These are phyloP conservation scores for Epicoccum nigrum DNA, from an alignment of 2,329 filamentous ascomycete species.

Conservation along the genomic window DNA sequence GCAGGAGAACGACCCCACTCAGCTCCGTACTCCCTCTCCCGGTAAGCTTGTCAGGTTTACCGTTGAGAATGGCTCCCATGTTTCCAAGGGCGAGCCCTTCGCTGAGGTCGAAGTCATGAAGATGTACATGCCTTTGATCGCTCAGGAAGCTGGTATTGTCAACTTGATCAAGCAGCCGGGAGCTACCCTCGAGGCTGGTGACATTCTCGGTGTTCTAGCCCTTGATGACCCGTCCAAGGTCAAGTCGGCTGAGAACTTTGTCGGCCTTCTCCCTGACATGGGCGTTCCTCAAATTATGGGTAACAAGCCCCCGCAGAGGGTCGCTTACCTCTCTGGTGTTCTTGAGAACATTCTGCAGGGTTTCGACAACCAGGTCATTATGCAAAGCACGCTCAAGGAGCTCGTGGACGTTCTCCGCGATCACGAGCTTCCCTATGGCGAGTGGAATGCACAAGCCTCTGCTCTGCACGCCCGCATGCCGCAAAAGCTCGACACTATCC, in stretches of 20 bases:
- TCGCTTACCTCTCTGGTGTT: slow-evolving; percentile 75
- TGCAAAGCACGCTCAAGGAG: slow-evolving; percentile 84
- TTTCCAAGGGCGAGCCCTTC: slow-evolving; percentile 89
- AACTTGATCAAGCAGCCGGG: slow-evolving; percentile 99
- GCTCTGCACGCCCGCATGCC: slow-evolving; percentile 98
- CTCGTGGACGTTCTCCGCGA: slow-evolving; percentile 89
- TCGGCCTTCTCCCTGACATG: slow-evolving; percentile 85
- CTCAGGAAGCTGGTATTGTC: slow-evolving; percentile 93
- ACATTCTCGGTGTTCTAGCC: slow-evolving; percentile 96
- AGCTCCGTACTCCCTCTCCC: slow-evolving; percentile 90
- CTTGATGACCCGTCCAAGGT: slow-evolving; percentile 95
- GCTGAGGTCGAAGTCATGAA: slow-evolving; percentile 99
- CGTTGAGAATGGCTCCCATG: slow-evolving; percentile 92
- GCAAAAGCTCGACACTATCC: slow-evolving; percentile 82
- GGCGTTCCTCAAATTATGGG: slow-evolving; percentile 87
- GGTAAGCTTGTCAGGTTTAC: slow-evolving; percentile 99
- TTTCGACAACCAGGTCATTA: slow-evolving; percentile 97
- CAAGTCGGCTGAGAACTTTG: slow-evolving; percentile 93
- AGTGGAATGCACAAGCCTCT: slow-evolving; percentile 95
- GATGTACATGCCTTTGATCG: slow-evolving; percentile 99
- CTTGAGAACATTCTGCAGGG: slow-evolving; percentile 88
- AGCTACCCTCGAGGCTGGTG: slow-evolving; percentile 94
- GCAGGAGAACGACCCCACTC: slow-evolving; percentile 98
- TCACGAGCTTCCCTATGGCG: slow-evolving; percentile 89
- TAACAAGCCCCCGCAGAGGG: slow-evolving; percentile 89